Percentiles rank a stretch among this genome's conserved stretches.
These are phyloP conservation scores for Periglandula ipomoeae DNA, from an alignment of 2,329 filamentous ascomycete species.

Conservation along the genomic window DNA sequence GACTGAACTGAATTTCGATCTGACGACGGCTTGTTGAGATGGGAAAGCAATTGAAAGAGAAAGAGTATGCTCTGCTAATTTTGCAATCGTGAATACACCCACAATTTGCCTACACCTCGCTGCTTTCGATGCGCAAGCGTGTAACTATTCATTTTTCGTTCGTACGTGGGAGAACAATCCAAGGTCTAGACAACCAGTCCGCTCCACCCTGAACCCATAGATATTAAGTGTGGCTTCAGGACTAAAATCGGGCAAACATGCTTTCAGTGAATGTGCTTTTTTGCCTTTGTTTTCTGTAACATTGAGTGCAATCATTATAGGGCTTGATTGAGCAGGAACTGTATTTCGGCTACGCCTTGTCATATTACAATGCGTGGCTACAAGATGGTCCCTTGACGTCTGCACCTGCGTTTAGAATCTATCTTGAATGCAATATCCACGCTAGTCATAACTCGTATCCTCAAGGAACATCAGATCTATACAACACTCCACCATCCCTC, in stretches of 20 bases:
- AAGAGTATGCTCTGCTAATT: background rate
- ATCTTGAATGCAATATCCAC: background rate
- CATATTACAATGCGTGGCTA: too few species aligned
- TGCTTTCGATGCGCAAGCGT: conserved; percentile 46
- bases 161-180: conserved; percentile 55
- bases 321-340: too few species aligned
- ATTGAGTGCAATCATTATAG: too few species aligned
- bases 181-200: conserved; percentile 60
- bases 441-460: background rate
- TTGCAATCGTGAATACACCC: conserved; percentile 23
- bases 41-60: background rate
- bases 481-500: background rate
- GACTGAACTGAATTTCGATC: background rate
- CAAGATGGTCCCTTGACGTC: too few species aligned
- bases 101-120: conserved; percentile 55
- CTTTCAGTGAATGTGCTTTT: conserved; percentile 10
- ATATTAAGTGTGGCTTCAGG: conserved; percentile 45
- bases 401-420: too few species aligned
- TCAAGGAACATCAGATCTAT: background rate
- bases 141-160: conserved; percentile 49
- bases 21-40: background rate
- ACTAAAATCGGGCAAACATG: conserved; percentile 56
- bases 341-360: too few species aligned
- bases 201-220: conserved; percentile 56
- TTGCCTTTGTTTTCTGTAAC: too few species aligned